Base-by-base conservation (phyloP, 495 filamentous ascomycete species). In the Neurospora sp. region DNA sequence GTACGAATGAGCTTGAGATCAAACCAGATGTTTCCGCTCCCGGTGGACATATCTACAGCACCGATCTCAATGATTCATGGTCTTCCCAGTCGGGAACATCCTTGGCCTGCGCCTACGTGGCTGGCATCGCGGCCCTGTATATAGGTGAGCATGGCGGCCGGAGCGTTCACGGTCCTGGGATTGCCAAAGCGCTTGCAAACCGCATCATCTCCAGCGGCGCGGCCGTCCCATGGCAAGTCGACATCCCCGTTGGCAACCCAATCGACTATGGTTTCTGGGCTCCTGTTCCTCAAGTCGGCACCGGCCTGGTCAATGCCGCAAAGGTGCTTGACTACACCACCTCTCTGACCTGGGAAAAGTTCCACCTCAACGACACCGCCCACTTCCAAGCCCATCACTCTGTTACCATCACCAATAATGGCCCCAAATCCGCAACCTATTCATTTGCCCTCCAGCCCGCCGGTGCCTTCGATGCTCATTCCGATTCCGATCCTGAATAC, bases 61-160 rank as follows among this genome's bases (percentile, higher is more conserved):
- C 86, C 3, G 83, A 78, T 31, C 74, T 75, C 12, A 70, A 83
- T 9, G 75, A 81, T 4, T 4, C 39, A 6, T 87, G 85, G 72
- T 79, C 76, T 5, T 75, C 84, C 0, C 73, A 84, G 6, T 81
- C 77, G 53, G 86, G 86, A 70, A 87, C 86, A 0, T 85, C 83
- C 31, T 86, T 88, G 86, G 82, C 86, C 5, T 80, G 83, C 18
- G 85, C 86, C 7, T 88, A 85, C 69, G 78, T 85, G 10, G 84
- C 85, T 18, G 85, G 85, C 22, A 77, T 84, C 42, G 81, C 84
- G 37, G 84, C 85, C 11, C 79, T 86, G 11, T 79, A 84, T 39
- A 77, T 85, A 68, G 78, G 75, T 11, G 71, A 79, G 38, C 69
- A 79, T 38, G 82, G 81, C 18, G 77, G 81, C 20, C 77, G 81